Percentiles rank a stretch among this genome's conserved stretches.
phyloP scores from a whole-genome alignment of 352 stramenopile species.

The Blastocystis sp. region DNA sequence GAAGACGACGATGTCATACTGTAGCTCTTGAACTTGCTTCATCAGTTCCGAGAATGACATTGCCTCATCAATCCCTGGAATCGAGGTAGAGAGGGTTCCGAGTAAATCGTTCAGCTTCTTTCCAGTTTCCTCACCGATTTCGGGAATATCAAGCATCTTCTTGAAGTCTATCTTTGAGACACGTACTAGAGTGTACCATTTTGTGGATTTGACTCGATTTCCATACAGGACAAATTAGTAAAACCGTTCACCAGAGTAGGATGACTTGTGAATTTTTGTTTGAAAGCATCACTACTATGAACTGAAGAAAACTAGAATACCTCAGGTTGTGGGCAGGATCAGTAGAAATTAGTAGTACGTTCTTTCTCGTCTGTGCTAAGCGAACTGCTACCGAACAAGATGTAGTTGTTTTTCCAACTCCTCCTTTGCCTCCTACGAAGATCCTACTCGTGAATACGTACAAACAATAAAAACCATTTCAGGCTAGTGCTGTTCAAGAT shows the following conservation, averaged over 20 bases:
- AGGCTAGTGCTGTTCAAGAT: constrained; percentile 17
- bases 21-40: constrained; percentile 89
- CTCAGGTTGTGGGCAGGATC: constrained; percentile 97
- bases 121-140: constrained; percentile 2
- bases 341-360: constrained; percentile 96
- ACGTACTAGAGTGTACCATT: neutral
- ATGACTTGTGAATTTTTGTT: constrained; percentile 95
- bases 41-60: constrained; percentile 98
- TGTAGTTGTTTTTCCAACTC: constrained; percentile 92
- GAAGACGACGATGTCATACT: constrained; percentile 96
- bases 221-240: constrained; percentile 94
- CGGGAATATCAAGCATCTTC: neutral
- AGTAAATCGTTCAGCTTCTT: constrained; percentile 73
- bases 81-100: constrained; percentile 90
- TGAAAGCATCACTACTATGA: constrained; percentile 86
- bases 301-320: constrained; percentile 61
- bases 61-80: constrained; percentile 96
- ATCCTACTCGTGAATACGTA: constrained; percentile 70
- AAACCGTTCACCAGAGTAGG: constrained; percentile 93
- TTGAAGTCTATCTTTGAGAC: constrained; percentile 20
- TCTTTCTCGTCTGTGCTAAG: constrained; percentile 79
- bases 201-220: constrained; percentile 81
- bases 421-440: constrained; percentile 88
- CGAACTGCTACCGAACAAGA: constrained; percentile 90
- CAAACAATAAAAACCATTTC: neutral